phyloP scores from a whole-genome alignment of 192 early-diverging fungal species.

The Coemansia sp. region DNA sequence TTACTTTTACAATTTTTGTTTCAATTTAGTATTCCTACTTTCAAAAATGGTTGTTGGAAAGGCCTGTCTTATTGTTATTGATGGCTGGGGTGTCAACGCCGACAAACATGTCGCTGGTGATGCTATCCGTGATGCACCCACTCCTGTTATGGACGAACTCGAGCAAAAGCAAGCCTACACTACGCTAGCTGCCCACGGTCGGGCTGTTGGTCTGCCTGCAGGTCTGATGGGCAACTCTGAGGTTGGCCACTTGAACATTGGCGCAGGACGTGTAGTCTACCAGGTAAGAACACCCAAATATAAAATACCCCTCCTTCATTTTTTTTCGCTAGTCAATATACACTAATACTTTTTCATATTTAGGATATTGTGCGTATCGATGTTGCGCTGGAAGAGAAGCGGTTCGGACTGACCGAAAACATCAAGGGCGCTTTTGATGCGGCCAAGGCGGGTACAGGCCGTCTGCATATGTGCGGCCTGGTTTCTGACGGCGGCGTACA shows the following conservation, averaged over 20 bases:
- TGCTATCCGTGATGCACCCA: slow-evolving; percentile 89
- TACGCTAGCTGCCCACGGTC: slow-evolving; percentile 89
- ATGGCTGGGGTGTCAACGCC: slow-evolving; percentile 95
- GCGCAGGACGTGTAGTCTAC: slow-evolving; percentile 98
- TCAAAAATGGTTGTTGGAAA: slow-evolving; percentile 58
- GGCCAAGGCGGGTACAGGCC: slow-evolving; percentile 77
- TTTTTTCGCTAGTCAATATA: not conserved
- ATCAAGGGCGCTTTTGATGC: slow-evolving; percentile 83
- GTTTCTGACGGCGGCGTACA: slow-evolving; percentile 99
- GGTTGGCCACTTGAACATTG: slow-evolving; percentile 99
- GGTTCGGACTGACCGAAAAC: slow-evolving; percentile 71
- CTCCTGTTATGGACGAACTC: slow-evolving; percentile 90
- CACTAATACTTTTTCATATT: not conserved
- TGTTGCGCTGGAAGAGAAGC: slow-evolving; percentile 83
- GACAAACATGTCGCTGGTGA: slow-evolving; percentile 76
- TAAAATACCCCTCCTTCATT: not conserved
- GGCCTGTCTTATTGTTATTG: slow-evolving; percentile 91
- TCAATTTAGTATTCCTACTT: not conserved
- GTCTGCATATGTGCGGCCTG: slow-evolving; percentile 93
- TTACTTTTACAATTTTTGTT: not conserved
- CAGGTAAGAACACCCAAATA: slow-evolving; percentile 58
- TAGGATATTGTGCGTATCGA: slow-evolving; percentile 98
- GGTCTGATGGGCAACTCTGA: slow-evolving; percentile 99
- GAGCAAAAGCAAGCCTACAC: slow-evolving; percentile 75
- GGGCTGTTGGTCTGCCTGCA: slow-evolving; percentile 95